Conservation (phyloP, 768 basidiomycete species). For the Kwoniella bestiolae region DNA sequence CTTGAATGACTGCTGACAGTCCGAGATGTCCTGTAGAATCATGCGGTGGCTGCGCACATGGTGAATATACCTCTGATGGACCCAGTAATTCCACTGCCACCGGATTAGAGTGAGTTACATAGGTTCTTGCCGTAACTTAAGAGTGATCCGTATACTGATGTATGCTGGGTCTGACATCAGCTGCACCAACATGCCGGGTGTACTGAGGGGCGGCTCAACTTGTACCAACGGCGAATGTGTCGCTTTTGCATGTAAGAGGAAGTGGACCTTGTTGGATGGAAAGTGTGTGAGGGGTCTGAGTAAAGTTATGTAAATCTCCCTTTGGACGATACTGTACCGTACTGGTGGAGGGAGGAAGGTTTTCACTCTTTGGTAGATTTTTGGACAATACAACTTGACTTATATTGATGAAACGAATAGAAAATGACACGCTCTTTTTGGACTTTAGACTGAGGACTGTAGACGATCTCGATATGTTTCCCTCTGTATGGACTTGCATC, state of each 20-base stretch:
- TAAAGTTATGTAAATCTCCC: no score
- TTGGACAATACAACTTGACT: neutral
- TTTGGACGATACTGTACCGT: no score
- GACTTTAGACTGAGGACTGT: neutral
- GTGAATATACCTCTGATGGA: constrained; percentile 10
- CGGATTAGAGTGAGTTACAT: constrained; percentile 15
- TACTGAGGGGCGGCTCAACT: constrained; percentile 15
- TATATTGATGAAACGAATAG: neutral
- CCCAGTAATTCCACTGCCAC: constrained; percentile 7
- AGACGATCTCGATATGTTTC: neutral
- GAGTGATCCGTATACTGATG: no score
- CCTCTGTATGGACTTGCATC: neutral
- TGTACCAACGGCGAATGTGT: constrained; percentile 17
- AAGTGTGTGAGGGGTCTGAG: constrained; percentile 9
- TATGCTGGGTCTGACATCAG: no score
- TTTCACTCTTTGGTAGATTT: no score
- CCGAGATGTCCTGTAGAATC: no score
- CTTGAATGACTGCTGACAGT: no score
- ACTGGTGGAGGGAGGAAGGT: no score
- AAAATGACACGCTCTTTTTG: neutral
- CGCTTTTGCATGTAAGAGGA: constrained; percentile 13
- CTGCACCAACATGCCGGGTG: constrained; percentile 14
- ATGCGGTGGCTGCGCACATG: constrained; percentile 14
- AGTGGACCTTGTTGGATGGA: constrained; percentile 12
- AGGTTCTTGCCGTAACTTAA: no score